Percentiles rank a stretch among this genome's conserved stretches.
These are phyloP conservation scores for Capillidium heterosporum DNA, from an alignment of 371 early-diverging fungal genomes.

Conservation along the genomic window DNA sequence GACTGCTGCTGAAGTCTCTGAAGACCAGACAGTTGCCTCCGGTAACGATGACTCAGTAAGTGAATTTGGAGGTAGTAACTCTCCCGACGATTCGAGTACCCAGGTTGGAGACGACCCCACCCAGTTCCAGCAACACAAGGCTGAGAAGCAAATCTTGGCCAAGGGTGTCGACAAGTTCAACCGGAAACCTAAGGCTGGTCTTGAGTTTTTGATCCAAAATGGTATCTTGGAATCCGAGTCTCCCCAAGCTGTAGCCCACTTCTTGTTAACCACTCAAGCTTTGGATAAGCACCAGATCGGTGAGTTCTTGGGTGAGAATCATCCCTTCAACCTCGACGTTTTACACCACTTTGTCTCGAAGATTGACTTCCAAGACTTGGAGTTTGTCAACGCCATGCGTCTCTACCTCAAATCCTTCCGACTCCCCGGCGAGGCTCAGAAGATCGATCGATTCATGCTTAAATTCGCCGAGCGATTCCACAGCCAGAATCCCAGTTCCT, in stretches of 20 bases:
- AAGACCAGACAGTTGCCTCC: not conserved
- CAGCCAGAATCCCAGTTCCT: slow-evolving; percentile 48
- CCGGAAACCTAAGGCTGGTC: slow-evolving; percentile 44
- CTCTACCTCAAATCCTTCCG: slow-evolving; percentile 85
- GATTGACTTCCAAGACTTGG: slow-evolving; percentile 59
- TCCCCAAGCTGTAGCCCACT: slow-evolving; percentile 43
- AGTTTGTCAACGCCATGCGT: slow-evolving; percentile 71
- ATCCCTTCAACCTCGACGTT: slow-evolving; percentile 66
- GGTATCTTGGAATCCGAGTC: slow-evolving; percentile 36
- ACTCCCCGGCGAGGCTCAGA: slow-evolving; percentile 94
- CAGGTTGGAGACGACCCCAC: slow-evolving; percentile 27
- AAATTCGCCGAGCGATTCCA: slow-evolving; percentile 91
- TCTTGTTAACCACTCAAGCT: slow-evolving; percentile 54
- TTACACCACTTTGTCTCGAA: slow-evolving; percentile 92
- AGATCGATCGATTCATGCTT: slow-evolving; percentile 94
- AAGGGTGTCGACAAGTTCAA: slow-evolving; percentile 71
- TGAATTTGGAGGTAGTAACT: not conserved
- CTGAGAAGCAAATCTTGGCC: slow-evolving; percentile 56
- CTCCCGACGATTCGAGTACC: not conserved
- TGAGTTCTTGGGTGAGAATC: slow-evolving; percentile 87
- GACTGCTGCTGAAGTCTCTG: not conserved
- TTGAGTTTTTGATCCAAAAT: slow-evolving; percentile 42
- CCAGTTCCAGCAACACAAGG: slow-evolving; percentile 56
- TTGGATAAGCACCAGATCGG: slow-evolving; percentile 76
- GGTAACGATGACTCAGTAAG: not conserved